phyloP scores from a whole-genome alignment of 768 basidiomycete species.

The Hortiboletus flavorubellus region DNA sequence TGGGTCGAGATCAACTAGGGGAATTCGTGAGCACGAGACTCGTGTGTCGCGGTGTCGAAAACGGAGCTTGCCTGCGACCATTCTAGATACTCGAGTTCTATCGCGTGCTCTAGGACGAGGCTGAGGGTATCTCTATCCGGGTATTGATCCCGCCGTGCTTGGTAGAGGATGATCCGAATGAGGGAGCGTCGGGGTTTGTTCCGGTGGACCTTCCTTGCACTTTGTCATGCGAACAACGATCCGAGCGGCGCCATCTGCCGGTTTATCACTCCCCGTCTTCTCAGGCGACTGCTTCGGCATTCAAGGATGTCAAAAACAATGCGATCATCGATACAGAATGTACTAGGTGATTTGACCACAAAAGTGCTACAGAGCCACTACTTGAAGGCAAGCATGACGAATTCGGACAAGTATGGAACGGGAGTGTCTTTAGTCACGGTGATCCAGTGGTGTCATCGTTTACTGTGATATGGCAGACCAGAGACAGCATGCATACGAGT shows the following conservation, averaged over 20 bases:
- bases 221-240: not conserved
- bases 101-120: not conserved
- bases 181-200: not conserved
- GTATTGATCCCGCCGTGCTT: not conserved
- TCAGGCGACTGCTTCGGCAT: too few species aligned
- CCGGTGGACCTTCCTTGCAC: not conserved
- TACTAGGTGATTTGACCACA: too few species aligned
- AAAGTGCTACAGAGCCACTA: too few species aligned
- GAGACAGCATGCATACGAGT: too few species aligned
- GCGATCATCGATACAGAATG: too few species aligned
- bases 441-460: too few species aligned
- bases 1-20: constrained; percentile 45
- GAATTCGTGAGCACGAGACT: constrained; percentile 2
- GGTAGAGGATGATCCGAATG: not conserved
- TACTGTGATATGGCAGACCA: too few species aligned
- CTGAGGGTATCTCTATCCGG: not conserved
- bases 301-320: too few species aligned
- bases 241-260: not conserved
- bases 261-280: too few species aligned
- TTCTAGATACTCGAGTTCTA: not conserved
- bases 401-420: too few species aligned
- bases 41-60: not conserved
- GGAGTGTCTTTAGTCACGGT: too few species aligned
- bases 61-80: constrained; percentile 21
- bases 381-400: too few species aligned